Evolutionary conservation across 306 rosid species (phyloP).

Genomic region (Medicago lupulina): DNA sequence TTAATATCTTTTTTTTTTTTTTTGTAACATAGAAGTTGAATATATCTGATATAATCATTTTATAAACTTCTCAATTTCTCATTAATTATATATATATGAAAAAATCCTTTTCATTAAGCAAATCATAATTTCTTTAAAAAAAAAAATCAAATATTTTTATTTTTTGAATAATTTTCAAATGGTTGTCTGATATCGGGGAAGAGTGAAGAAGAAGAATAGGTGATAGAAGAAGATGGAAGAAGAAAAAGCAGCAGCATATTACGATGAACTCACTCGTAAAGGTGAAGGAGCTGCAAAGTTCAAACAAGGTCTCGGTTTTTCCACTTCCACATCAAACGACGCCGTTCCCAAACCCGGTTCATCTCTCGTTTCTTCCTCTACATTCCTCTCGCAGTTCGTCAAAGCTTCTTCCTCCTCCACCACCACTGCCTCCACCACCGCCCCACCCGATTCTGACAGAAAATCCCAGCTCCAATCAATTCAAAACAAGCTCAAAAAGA

Average conservation of each 20-base stretch:
- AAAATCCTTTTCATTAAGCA: too few species aligned
- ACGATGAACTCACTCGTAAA: constrained; percentile 79
- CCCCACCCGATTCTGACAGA: constrained; percentile 53
- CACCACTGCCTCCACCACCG: constrained; percentile 1
- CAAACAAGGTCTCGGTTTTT: constrained; percentile 90
- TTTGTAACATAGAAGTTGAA: too few species aligned
- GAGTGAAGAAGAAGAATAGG: background rate
- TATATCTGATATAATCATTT: too few species aligned
- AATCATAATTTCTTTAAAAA: too few species aligned
- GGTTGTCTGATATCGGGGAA: background rate
- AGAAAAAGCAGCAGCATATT: constrained; percentile 90
- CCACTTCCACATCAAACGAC: constrained; percentile 54
- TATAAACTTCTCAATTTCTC: too few species aligned
- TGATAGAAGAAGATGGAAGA: constrained; percentile 66
- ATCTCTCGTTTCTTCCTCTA: constrained; percentile 60
- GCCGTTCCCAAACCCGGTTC: constrained; percentile 56
- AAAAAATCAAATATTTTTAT: too few species aligned
- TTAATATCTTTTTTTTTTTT: too few species aligned
- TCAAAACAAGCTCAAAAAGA: constrained; percentile 77
- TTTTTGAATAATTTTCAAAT: background rate
- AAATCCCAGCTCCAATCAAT: constrained; percentile 68
- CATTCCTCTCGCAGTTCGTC: constrained; percentile 79
- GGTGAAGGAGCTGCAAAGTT: constrained; percentile 90
- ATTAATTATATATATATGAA: too few species aligned
- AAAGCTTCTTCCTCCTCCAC: constrained; percentile 78